A percentile compares a stretch with the other conserved stretches of the same genome.
phyloP scores from a whole-genome alignment of 2,329 filamentous ascomycete species.

The Alternaria hordeiaustralica region DNA sequence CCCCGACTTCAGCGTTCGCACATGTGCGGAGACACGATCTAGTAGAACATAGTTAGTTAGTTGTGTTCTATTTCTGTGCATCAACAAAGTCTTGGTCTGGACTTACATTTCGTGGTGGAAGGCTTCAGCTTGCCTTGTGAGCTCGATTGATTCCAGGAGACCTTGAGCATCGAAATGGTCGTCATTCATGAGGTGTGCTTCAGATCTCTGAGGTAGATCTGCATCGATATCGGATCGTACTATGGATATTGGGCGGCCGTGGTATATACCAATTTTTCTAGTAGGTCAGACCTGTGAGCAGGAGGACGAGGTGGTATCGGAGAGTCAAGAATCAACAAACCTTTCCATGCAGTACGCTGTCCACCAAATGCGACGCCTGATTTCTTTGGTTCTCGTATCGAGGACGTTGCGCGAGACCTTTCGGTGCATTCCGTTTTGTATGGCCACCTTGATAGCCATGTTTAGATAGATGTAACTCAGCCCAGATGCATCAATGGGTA shows the following conservation, averaged over 20 bases:
- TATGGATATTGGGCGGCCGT: conserved; percentile 20
- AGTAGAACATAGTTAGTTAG: background rate
- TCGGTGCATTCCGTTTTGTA: conserved; percentile 67
- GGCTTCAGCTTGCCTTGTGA: conserved; percentile 11
- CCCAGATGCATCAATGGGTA: conserved; percentile 64
- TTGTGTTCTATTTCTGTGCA: background rate
- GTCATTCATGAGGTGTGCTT: background rate
- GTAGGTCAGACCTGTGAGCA: background rate
- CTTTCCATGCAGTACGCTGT: conserved; percentile 22
- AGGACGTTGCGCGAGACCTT: conserved; percentile 27
- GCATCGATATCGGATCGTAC: conserved; percentile 15
- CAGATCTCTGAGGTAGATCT: conserved; percentile 8
- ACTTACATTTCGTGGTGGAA: conserved; percentile 17
- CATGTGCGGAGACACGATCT: conserved; percentile 13
- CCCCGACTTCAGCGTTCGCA: conserved; percentile 7
- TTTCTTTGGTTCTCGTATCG: conserved; percentile 11
- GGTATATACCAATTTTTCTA: conserved; percentile 20
- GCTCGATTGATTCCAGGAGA: conserved; percentile 10
- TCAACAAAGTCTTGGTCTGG: background rate
- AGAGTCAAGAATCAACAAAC: background rate
- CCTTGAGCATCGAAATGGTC: conserved; percentile 4
- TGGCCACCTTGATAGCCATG: conserved; percentile 63
- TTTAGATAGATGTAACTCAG: conserved; percentile 65
- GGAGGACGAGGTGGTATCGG: background rate
- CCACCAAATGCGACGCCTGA: conserved; percentile 22